Evolutionary conservation across 2,329 filamentous ascomycete genomes (phyloP).

Genomic region (Penicillium carneum): DNA sequence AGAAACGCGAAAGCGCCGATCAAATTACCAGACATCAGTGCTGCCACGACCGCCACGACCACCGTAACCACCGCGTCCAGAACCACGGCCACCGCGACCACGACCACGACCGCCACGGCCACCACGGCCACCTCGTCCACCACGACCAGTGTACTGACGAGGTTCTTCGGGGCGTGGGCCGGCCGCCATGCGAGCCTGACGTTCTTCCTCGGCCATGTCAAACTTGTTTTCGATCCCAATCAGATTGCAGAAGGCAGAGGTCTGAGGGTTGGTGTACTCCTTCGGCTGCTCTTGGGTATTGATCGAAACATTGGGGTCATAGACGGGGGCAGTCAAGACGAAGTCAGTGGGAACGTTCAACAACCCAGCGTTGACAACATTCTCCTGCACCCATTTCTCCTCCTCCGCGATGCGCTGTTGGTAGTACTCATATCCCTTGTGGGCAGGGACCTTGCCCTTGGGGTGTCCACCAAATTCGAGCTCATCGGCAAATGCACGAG

Average conservation of each 20-base stretch:
- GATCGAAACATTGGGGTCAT: slow-evolving; percentile 65
- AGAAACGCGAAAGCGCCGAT: not conserved
- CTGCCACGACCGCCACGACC: not conserved
- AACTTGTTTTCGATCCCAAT: slow-evolving; percentile 79
- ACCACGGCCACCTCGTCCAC: slow-evolving; percentile 32
- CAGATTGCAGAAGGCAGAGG: slow-evolving; percentile 78
- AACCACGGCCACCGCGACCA: slow-evolving; percentile 18
- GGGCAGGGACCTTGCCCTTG: slow-evolving; percentile 59
- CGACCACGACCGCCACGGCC: slow-evolving; percentile 33
- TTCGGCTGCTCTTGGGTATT: slow-evolving; percentile 68
- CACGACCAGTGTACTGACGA: slow-evolving; percentile 12
- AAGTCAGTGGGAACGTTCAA: slow-evolving; percentile 82
- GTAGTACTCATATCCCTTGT: slow-evolving; percentile 75
- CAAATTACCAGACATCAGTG: not conserved
- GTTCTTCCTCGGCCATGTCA: slow-evolving; percentile 75
- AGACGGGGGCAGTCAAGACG: slow-evolving; percentile 73
- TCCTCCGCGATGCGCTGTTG: slow-evolving; percentile 71
- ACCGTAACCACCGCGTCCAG: slow-evolving; percentile 29
- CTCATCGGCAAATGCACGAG: slow-evolving; percentile 75
- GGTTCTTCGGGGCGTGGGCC: slow-evolving; percentile 60
- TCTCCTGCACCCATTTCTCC: slow-evolving; percentile 78
- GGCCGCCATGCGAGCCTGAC: slow-evolving; percentile 62
- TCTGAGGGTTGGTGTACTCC: slow-evolving; percentile 90
- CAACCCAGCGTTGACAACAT: slow-evolving; percentile 69
- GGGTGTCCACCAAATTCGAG: slow-evolving; percentile 68